A percentile compares a stretch with the other conserved stretches of the same genome.
Conservation (phyloP, 2,329 filamentous ascomycete species). For the Calonectria pteridis region DNA sequence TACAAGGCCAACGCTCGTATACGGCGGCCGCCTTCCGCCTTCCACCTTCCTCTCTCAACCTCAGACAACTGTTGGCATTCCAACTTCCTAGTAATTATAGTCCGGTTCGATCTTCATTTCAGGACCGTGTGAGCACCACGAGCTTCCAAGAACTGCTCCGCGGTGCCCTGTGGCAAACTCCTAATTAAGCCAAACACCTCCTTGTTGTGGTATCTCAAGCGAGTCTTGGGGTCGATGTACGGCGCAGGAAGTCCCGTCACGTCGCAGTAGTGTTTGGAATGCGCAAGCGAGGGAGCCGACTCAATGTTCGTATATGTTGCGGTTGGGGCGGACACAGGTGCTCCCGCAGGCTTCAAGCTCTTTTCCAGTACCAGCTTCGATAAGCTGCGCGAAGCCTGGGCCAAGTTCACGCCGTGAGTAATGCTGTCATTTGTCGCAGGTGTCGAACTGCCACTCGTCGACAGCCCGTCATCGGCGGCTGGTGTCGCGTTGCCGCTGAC, state of each 20-base stretch:
- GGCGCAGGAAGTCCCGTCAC: conserved; percentile 92
- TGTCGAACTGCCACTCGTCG: conserved; percentile 70
- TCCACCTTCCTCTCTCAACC: neutral
- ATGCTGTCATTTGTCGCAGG: conserved; percentile 57
- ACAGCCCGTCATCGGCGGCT: conserved; percentile 64
- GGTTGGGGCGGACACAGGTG: conserved; percentile 65
- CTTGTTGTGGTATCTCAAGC: conserved; percentile 90
- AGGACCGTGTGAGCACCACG: conserved; percentile 93
- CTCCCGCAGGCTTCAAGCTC: conserved; percentile 65
- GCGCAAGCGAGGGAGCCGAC: conserved; percentile 87
- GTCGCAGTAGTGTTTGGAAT: conserved; percentile 93
- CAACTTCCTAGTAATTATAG: conserved; percentile 17
- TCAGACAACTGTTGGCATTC: neutral
- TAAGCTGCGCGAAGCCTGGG: conserved; percentile 88
- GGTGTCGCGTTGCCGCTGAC: conserved; percentile 80
- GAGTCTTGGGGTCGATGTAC: conserved; percentile 95
- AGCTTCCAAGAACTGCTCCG: conserved; percentile 90
- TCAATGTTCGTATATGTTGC: conserved; percentile 98
- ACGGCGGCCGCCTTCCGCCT: neutral
- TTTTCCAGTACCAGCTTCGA: conserved; percentile 92
- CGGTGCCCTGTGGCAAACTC: conserved; percentile 81
- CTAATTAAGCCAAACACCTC: conserved; percentile 91
- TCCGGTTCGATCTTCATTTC: conserved; percentile 69
- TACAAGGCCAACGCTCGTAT: conserved; percentile 11
- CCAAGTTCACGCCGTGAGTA: conserved; percentile 51